These are phyloP conservation scores for Chaetoceros muelleri DNA, from an alignment of 108 stramenopile species.

Conservation along the genomic window DNA sequence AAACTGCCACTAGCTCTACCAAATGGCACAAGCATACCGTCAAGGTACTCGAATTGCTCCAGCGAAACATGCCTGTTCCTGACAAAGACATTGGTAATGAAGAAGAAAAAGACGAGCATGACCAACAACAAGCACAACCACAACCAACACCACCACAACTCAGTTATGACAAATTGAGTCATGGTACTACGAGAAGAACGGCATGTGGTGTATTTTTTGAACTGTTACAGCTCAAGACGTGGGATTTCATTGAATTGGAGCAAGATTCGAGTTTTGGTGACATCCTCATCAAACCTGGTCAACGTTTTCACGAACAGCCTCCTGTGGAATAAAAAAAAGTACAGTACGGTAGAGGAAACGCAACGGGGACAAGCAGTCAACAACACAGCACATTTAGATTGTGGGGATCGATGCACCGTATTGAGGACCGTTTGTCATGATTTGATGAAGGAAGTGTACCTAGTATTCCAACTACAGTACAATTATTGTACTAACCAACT, in stretches of 20 bases:
- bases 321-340: neutral
- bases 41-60: conserved; percentile 53
- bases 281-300: conserved; percentile 51
- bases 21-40: conserved; percentile 91
- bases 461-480: too few relatives aligned
- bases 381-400: too few relatives aligned
- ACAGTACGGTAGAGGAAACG: too few relatives aligned
- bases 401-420: too few relatives aligned
- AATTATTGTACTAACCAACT: too few relatives aligned
- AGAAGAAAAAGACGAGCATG: conserved; percentile 32
- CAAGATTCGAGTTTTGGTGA: conserved; percentile 89
- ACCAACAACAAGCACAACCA: too few relatives aligned
- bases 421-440: too few relatives aligned
- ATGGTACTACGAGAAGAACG: conserved; percentile 58
- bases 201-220: conserved; percentile 88
- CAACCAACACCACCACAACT: conserved; percentile 31
- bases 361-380: too few relatives aligned
- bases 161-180: conserved; percentile 49
- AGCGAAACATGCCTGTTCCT: conserved; percentile 38
- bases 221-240: conserved; percentile 92
- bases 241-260: conserved; percentile 91
- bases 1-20: conserved; percentile 37
- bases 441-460: too few relatives aligned
- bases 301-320: conserved; percentile 32
- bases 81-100: conserved; percentile 21